Base-by-base conservation (phyloP, 2,329 filamentous ascomycete species). In the Colletotrichum eremochloae region DNA sequence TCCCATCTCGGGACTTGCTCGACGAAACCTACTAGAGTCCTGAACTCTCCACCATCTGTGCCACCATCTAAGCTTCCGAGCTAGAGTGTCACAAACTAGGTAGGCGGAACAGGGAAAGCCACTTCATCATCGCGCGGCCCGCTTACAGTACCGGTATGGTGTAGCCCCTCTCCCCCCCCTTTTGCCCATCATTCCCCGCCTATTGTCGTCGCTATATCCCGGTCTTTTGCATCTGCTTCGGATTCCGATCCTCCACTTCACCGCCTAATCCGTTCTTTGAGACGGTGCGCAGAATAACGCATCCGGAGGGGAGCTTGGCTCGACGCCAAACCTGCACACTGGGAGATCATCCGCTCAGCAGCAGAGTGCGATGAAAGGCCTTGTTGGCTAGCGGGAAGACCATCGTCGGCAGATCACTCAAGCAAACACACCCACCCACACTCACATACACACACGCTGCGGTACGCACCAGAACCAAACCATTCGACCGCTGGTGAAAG, bases 111-210 rank as follows among this genome's bases (percentile, higher is more conserved):
- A 44, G 29, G 20, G 42, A 40, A 63, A 63, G 57, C 69, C 69
- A 52, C 52, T n/a, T 68, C 64, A 31, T 29, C 63, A 36, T 58
- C 52, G 38, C 53, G 58, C 38, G 42, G 52, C 44, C 53, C 58
- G 50, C 50, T 67, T 68, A 52, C 64, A 53, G 58, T 1, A 44
- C 15, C 64, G 58, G 58, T 1, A 44, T n/a, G 48, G 52, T 12
- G 20, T 29, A 15, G 36, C 36, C 24, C 36, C 29, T 18, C 8
- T 24, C 36, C 29, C n/a, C 8, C 36, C 40, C 55, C 33, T 50
- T 24, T 18, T 53, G 38, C 14, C 38, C 12, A 12, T 12, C 31
- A 14, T 57, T 5, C 57, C 60, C 40, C 52, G 20, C 53, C 14
- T 38, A 36, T 36, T 53, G 36, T 55, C 24, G n/a, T 12, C 18